Percentiles rank a stretch among this genome's conserved stretches.
Evolutionary conservation across 495 filamentous ascomycete genomes (phyloP).

Genomic region (Chaetomium fimeti): DNA sequence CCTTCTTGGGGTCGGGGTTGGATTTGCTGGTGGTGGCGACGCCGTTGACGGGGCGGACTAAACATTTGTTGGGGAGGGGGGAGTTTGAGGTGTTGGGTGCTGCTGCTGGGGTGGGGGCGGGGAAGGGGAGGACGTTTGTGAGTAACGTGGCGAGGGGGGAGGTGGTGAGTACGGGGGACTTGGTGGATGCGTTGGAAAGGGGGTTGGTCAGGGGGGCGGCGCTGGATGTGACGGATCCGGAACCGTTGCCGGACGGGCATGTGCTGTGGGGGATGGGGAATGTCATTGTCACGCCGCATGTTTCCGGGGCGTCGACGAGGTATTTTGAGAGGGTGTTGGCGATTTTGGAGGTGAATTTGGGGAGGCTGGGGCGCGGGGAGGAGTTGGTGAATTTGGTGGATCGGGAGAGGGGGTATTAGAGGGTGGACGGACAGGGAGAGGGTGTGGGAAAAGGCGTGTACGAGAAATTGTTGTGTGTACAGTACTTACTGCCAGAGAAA

Average conservation of each 20-base stretch:
- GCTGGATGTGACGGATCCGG: conserved; percentile 84
- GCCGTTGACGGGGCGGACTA: conserved; percentile 70
- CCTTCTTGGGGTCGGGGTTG: conserved; percentile 67
- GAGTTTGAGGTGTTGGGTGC: conserved; percentile 63
- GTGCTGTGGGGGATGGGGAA: conserved; percentile 73
- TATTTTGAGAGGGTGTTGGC: conserved; percentile 63
- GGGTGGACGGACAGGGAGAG: background rate
- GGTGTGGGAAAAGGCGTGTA: background rate
- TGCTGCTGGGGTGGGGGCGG: background rate
- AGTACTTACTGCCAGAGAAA: too few relatives aligned
- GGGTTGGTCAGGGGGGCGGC: conserved; percentile 66
- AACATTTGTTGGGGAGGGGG: conserved; percentile 57
- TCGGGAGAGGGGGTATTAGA: conserved; percentile 29
- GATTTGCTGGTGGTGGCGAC: conserved; percentile 74
- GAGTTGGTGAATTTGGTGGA: conserved; percentile 58
- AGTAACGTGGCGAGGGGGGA: conserved; percentile 74
- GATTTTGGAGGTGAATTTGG: conserved; percentile 60
- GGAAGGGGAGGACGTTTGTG: conserved; percentile 54
- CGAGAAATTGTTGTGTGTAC: background rate
- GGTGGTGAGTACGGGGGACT: conserved; percentile 65
- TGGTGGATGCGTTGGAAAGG: conserved; percentile 61
- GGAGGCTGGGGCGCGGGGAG: conserved; percentile 56
- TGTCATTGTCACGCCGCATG: conserved; percentile 75
- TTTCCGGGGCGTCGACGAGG: conserved; percentile 59
- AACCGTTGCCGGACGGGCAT: conserved; percentile 69